Conservation (phyloP, 2,329 filamentous ascomycete genomes). For the Dactylellina cionopaga region DNA sequence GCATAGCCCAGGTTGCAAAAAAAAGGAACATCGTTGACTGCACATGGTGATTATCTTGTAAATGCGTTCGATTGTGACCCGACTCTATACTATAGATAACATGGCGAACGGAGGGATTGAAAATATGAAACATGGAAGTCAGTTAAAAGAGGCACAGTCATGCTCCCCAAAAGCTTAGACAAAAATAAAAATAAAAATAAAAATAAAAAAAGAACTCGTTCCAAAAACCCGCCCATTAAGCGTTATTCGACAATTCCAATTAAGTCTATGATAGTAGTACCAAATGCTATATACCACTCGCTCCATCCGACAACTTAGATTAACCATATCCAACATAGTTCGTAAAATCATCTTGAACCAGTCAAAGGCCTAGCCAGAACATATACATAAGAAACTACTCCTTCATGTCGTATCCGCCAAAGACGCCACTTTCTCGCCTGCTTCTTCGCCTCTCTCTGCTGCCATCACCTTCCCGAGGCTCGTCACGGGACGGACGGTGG, state of each 20-base stretch:
- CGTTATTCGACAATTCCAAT: background rate
- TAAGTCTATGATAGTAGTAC: conserved; percentile 20
- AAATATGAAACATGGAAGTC: background rate
- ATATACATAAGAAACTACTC: conserved; percentile 9
- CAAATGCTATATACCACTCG: conserved; percentile 22
- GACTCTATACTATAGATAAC: conserved; percentile 7
- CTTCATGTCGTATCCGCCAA: conserved; percentile 42
- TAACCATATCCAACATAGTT: conserved; percentile 13
- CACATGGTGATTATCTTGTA: too few species aligned
- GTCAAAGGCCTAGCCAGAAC: background rate
- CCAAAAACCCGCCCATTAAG: background rate
- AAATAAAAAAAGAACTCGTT: background rate
- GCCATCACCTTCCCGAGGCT: conserved; percentile 41
- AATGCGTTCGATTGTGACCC: background rate
- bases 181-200: background rate
- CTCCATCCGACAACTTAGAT: conserved; percentile 32
- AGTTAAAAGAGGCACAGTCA: too few species aligned
- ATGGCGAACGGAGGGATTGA: background rate
- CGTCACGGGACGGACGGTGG: conserved; percentile 28
- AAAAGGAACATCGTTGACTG: too few species aligned
- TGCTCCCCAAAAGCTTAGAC: too few species aligned
- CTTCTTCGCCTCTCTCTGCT: conserved; percentile 38
- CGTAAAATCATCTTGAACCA: background rate
- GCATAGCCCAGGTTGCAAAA: too few species aligned
- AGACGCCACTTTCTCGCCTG: conserved; percentile 41